Base-by-base conservation (phyloP, 352 stramenopile genomes). In the Phytophthora fragariae region DNA sequence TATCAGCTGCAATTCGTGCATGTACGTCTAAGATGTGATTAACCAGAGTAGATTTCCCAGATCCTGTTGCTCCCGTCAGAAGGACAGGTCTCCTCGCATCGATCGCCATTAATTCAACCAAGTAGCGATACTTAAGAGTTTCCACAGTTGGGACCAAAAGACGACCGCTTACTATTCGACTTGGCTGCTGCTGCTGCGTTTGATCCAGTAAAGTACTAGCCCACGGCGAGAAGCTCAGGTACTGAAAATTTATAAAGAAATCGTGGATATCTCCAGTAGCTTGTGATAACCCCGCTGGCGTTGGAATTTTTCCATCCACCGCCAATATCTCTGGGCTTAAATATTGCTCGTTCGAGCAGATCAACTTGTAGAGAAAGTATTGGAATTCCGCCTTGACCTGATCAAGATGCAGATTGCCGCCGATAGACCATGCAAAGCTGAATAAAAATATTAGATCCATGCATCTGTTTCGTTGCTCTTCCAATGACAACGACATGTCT, bases 31-130 rank as follows among this genome's bases (percentile, higher is more conserved):
- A 65, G 0, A 97, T 61, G 14, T 88, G 88, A 14, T 96, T 81
- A 5, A 97, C 72, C 33, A 97, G 77, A 1, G 97, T 77, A 9
- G 92, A 97, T 68, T 98, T 98, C 14, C 93, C 93, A 0, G 88
- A 91, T 2, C 94, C 94, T 21, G 92, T 98, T 1, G 91, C 85
- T 1, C 94, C 94, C 8, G 94, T 98, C 54, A 98, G 49, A 54
- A 97, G 94, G 12, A 97, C 82, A 1, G 92, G 88, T 11, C 74
- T 75, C 70, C 92, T 91, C 0, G 82, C 80, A 35, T 93, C 80
- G 12, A 92, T 67, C 4, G 75, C 62, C 19, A 95, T 72, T 1
- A 94, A 59, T 52, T 85, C 73, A 0, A 82, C 76, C 62, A 95
- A 58, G 57, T 84, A 84, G 7, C 83, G 82, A 41, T 93, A 92